These are phyloP conservation scores for Sungouiozyma ichnusensis DNA, from an alignment of 805 yeast genomes.

Conservation along the genomic window DNA sequence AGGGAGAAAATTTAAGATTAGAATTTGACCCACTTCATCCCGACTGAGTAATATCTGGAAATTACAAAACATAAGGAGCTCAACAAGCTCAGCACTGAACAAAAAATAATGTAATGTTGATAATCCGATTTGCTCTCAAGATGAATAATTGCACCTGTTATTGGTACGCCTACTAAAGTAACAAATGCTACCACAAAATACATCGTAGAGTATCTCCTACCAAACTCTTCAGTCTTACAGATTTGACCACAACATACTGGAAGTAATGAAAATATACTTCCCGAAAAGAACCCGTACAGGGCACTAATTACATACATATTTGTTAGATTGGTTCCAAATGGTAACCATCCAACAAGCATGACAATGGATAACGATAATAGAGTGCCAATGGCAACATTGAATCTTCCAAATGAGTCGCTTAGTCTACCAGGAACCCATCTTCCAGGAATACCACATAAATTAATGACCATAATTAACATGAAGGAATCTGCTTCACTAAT, in stretches of 20 bases:
- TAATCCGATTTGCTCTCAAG: conserved; percentile 28
- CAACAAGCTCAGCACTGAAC: conserved; percentile 29
- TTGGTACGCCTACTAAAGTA: conserved; percentile 40
- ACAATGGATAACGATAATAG: conserved; percentile 23
- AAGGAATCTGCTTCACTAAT: conserved; percentile 32
- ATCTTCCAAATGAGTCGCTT: conserved; percentile 41
- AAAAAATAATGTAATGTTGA: conserved; percentile 30
- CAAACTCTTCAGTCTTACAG: conserved; percentile 42
- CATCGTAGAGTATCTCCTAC: conserved; percentile 46
- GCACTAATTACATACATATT: conserved; percentile 36
- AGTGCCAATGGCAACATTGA: conserved; percentile 38
- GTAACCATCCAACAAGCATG: conserved; percentile 32
- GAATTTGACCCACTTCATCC: conserved; percentile 30
- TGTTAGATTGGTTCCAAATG: conserved; percentile 26
- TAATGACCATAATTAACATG: conserved; percentile 37
- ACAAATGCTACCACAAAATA: conserved; percentile 49
- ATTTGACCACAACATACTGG: conserved; percentile 54
- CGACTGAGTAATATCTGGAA: conserved; percentile 39
- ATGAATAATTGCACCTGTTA: conserved; percentile 41
- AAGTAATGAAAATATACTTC: conserved; percentile 43
- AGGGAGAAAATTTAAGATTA: conserved; percentile 1
- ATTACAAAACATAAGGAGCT: conserved; percentile 33
- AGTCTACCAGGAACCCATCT: conserved; percentile 36
- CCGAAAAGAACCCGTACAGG: conserved; percentile 43
- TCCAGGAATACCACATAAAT: conserved; percentile 33